Evolutionary conservation across 352 stramenopile species (phyloP).

Genomic region (Pythium graminicola): DNA sequence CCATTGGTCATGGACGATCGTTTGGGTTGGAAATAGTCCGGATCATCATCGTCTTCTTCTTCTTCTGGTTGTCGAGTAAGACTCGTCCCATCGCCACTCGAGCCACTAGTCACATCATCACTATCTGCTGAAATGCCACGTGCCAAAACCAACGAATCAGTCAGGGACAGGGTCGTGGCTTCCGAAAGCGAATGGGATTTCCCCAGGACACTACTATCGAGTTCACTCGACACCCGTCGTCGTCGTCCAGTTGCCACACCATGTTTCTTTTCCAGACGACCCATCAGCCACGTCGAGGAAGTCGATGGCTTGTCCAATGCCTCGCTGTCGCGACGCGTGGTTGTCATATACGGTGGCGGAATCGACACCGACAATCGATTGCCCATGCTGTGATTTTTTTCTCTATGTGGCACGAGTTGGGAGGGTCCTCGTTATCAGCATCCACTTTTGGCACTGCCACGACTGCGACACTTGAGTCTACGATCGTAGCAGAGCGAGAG

Average conservation of each 20-base stretch:
- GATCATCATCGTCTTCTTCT: constrained; percentile 11
- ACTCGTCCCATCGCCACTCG: constrained; percentile 4
- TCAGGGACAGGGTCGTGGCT: constrained; percentile 29
- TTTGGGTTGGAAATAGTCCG: not conserved
- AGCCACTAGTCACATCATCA: constrained; percentile 24
- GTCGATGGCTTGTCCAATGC: no score
- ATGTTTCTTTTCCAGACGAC: constrained; percentile 13
- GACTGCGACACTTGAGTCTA: constrained; percentile 10
- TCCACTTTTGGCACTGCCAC: not conserved
- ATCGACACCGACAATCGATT: constrained; percentile 8
- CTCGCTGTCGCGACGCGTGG: no score
- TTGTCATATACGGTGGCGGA: not conserved
- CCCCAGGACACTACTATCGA: constrained; percentile 4
- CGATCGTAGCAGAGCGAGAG: constrained; percentile 11
- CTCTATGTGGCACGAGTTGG: not conserved
- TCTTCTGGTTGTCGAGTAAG: constrained; percentile 10
- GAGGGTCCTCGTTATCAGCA: no score
- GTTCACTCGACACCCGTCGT: constrained; percentile 8
- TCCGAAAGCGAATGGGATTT: constrained; percentile 53
- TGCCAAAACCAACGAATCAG: constrained; percentile 3
- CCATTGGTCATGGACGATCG: not conserved
- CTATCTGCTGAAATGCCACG: constrained; percentile 16
- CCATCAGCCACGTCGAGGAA: constrained; percentile 14
- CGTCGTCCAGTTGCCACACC: not conserved
- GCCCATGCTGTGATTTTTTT: constrained; percentile 6